Percentiles rank a stretch among this genome's conserved stretches.
Conservation (phyloP, 495 filamentous ascomycete species). For the Daldinia bambusicola region DNA sequence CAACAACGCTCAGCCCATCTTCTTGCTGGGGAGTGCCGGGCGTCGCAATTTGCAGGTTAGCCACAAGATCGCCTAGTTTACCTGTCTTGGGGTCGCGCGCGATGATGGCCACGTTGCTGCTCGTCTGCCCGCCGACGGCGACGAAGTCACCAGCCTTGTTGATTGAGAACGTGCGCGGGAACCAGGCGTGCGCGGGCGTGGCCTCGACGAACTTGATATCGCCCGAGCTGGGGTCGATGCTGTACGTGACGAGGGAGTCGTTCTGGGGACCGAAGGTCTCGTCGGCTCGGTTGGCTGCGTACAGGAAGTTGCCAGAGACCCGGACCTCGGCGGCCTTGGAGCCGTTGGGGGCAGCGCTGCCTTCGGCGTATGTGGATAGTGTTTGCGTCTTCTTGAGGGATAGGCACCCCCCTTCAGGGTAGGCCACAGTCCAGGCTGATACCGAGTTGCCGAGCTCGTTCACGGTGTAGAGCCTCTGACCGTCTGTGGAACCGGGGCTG, state of each 20-base stretch:
- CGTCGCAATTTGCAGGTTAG: constrained; percentile 53
- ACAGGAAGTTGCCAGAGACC: constrained; percentile 54
- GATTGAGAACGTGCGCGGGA: constrained; percentile 68
- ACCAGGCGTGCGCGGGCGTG: constrained; percentile 56
- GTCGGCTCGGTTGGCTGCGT: constrained; percentile 58
- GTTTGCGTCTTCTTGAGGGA: constrained; percentile 51
- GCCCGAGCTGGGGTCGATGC: constrained; percentile 49
- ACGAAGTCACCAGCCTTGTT: constrained; percentile 70
- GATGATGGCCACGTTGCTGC: constrained; percentile 69
- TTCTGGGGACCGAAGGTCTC: constrained; percentile 54
- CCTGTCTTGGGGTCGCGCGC: constrained; percentile 65
- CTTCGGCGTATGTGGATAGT: constrained; percentile 51
- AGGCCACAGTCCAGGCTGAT: constrained; percentile 54
- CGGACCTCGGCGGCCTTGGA: constrained; percentile 59
- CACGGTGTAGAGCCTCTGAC: constrained; percentile 53
- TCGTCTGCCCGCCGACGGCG: constrained; percentile 72
- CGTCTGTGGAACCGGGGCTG: constrained; percentile 41
- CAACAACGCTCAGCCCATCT: constrained; percentile 57
- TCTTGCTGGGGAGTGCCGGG: constrained; percentile 56
- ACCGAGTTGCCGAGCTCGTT: constrained; percentile 63
- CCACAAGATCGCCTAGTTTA: constrained; percentile 61
- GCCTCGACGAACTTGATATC: constrained; percentile 52
- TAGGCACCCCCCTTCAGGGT: constrained; percentile 52
- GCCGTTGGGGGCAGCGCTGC: constrained; percentile 47
- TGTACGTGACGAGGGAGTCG: constrained; percentile 56